Base-by-base conservation (phyloP, 257 asterid genomes). In the Capsicum pubescens region DNA sequence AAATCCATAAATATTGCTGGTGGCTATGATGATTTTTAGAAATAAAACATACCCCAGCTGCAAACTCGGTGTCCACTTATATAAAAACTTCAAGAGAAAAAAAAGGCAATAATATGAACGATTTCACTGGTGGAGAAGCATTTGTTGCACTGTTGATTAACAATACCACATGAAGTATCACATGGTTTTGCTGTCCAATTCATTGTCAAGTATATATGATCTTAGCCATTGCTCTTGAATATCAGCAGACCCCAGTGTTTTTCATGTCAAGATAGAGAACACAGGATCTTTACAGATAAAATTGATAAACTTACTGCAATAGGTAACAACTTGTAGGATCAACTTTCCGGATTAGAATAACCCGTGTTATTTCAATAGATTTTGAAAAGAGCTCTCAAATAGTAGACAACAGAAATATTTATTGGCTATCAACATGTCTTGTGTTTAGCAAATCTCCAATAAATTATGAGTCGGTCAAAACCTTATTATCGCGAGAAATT, bases 91-190 rank as follows among this genome's bases (percentile, higher is more conserved):
- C 6, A 39, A 39, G 44, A 39, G 44, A 39, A 39, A 39, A 3
- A n/a, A 39, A 39, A 39, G 17, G 7, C 17, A 72, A 48, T 3
- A 46, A 66, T 16, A 44, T 14, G 9, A 17, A 6, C 17, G 10
- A 46, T n/a, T 46, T 46, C 56, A n/a, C 1, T 19, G 59, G 48
- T 55, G 79, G 10, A 82, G 48, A 71, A 19, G 7, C 39, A 26
- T 26, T 26, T 26, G 32, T 26, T 26, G 32, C 32, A 19, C 13
- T 48, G 60, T 48, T 72, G 58, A 66, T 52, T 6, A 83, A 55
- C 70, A 79, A 54, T 50, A 74, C 68, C 68, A 26, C 35, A 74
- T 74, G 80, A 74, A 48, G 19, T 48, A 48, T 74, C 80, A 48
- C 80, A 48, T 74, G 60, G 42, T 19, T 11, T 48, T 48, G 80